These are phyloP conservation scores for Hymenoscyphus infarciens DNA, from an alignment of 2,329 filamentous ascomycete genomes.

Conservation along the genomic window DNA sequence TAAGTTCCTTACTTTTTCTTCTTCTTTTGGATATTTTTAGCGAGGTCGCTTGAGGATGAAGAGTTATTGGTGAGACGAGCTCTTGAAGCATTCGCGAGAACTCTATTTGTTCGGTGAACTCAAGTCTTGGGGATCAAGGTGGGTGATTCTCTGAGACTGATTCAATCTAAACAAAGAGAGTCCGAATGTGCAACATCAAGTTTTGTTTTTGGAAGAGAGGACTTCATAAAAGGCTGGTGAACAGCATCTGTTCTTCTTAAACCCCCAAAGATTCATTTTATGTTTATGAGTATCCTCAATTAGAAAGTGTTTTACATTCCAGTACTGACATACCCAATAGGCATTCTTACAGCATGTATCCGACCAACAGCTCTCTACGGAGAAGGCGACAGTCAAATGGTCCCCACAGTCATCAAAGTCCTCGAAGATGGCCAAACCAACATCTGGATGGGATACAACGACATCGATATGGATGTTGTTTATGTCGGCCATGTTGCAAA, in stretches of 20 bases:
- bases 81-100: neutral
- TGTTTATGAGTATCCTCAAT: neutral
- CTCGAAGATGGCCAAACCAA: slow-evolving; percentile 47
- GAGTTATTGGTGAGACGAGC: neutral
- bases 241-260: neutral
- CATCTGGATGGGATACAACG: slow-evolving; percentile 49
- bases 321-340: slow-evolving; percentile 13
- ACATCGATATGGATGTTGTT: slow-evolving; percentile 43
- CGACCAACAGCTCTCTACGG: slow-evolving; percentile 52
- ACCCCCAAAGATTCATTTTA: neutral
- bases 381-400: slow-evolving; percentile 38
- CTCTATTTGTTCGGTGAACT: neutral
- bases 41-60: no score
- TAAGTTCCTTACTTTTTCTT: neutral
- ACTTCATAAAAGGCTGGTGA: neutral
- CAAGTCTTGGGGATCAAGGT: neutral
- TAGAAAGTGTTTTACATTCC: neutral
- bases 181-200: neutral
- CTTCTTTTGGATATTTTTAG: neutral
- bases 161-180: neutral
- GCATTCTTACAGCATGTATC: slow-evolving; percentile 48
- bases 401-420: slow-evolving; percentile 39
- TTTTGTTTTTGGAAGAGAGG: neutral
- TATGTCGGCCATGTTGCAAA: slow-evolving; percentile 36
- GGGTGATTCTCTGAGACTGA: neutral